Evolutionary conservation across 2,329 filamentous ascomycete genomes (phyloP).

Genomic region (Botryotinia narcissicola): DNA sequence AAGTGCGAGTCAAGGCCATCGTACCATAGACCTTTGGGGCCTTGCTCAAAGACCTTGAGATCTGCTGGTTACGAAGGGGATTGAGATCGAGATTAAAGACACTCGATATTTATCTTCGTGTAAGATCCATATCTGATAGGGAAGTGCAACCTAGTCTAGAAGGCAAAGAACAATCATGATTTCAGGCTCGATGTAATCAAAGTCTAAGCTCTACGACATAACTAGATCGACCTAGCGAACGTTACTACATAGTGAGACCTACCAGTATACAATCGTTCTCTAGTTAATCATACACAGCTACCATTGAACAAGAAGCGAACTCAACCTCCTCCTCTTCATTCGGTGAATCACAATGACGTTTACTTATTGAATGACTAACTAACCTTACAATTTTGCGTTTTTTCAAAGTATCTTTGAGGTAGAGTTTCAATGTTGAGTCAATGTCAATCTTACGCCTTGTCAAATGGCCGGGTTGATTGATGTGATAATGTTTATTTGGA

Average conservation of each 20-base stretch:
- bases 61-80: background rate
- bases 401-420: background rate
- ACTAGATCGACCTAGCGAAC: background rate
- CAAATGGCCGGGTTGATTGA: background rate
- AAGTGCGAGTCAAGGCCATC: background rate
- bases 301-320: background rate
- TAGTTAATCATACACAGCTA: background rate
- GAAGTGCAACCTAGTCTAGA: background rate
- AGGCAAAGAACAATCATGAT: background rate
- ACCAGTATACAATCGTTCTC: background rate
- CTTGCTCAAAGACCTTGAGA: background rate
- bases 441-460: background rate
- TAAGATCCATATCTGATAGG: background rate
- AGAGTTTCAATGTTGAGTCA: background rate
- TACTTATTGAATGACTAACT: background rate
- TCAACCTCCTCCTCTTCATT: background rate
- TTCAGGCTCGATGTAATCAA: background rate
- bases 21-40: background rate
- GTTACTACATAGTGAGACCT: background rate
- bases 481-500: background rate
- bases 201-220: background rate
- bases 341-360: background rate
- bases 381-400: background rate
- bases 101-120: background rate
- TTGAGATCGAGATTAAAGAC: background rate